phyloP scores from a whole-genome alignment of 345 rosid genomes.

The Eucalyptus cladocalyx region DNA sequence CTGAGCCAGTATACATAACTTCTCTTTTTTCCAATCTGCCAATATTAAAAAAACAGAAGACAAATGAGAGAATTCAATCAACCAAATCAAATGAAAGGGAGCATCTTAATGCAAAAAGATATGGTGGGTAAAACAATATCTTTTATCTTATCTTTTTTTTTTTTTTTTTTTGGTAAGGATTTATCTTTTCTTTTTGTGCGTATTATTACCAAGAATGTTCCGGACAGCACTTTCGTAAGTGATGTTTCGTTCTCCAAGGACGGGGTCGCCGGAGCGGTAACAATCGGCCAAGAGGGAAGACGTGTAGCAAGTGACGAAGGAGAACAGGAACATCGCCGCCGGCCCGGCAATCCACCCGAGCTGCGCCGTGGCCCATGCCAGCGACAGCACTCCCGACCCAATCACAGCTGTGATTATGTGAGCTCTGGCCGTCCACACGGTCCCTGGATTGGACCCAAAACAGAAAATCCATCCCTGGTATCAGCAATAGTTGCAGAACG shows the following conservation, averaged over 20 bases:
- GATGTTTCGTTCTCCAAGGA: constrained; percentile 49
- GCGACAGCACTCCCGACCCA: constrained; percentile 64
- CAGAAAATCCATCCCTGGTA: too few relatives aligned
- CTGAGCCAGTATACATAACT: constrained; percentile 27
- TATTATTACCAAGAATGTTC: constrained; percentile 33
- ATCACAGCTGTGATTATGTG: constrained; percentile 62
- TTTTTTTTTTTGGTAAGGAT: too few relatives aligned
- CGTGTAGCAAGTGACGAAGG: constrained; percentile 57
- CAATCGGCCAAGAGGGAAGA: constrained; percentile 43
- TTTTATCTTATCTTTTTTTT: too few relatives aligned
- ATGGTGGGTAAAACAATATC: background rate
- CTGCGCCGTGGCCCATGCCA: constrained; percentile 58
- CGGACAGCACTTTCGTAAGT: constrained; percentile 59
- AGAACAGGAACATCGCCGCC: constrained; percentile 38
- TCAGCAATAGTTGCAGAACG: background rate
- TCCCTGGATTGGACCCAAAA: constrained; percentile 24
- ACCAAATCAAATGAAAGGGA: background rate
- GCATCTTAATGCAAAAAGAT: background rate
- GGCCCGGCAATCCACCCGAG: constrained; percentile 79
- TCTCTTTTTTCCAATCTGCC: constrained; percentile 18
- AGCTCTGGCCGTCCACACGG: constrained; percentile 47
- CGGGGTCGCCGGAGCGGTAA: constrained; percentile 56
- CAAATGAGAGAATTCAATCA: background rate
- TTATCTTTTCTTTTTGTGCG: too few relatives aligned
- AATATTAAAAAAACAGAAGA: background rate